Conservation (phyloP, 257 asterid species). For the Datura wrightii region DNA sequence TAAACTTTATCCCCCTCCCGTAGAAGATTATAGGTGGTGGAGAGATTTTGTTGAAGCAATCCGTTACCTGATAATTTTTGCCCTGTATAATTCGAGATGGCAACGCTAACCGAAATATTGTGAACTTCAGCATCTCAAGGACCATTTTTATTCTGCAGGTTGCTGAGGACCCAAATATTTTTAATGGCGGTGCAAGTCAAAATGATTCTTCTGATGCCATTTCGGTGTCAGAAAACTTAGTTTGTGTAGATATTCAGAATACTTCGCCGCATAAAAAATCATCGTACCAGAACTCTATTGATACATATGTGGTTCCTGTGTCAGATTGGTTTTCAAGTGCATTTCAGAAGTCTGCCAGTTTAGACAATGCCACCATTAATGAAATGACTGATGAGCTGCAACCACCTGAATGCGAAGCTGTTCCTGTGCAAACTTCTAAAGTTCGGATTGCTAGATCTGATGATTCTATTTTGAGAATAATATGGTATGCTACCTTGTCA, state of each 20-base stretch:
- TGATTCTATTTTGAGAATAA: slow-evolving; percentile 45
- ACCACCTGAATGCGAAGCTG: slow-evolving; percentile 56
- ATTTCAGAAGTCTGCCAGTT: slow-evolving; percentile 60
- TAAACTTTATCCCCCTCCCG: slow-evolving; percentile 13
- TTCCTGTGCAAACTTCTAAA: slow-evolving; percentile 47
- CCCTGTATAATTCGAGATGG: slow-evolving; percentile 11
- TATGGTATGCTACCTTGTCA: slow-evolving; percentile 62
- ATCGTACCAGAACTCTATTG: slow-evolving; percentile 37
- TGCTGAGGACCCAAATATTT: slow-evolving; percentile 38
- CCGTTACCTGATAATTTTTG: background rate
- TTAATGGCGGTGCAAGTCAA: slow-evolving; percentile 42
- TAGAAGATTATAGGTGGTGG: slow-evolving; percentile 17
- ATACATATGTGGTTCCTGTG: slow-evolving; percentile 37
- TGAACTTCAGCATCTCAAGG: background rate
- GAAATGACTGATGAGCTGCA: slow-evolving; percentile 60
- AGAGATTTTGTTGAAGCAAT: slow-evolving; percentile 19
- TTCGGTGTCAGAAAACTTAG: slow-evolving; percentile 41
- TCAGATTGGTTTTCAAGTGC: slow-evolving; percentile 44
- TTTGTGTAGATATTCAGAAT: slow-evolving; percentile 43
- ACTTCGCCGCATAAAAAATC: slow-evolving; percentile 40
- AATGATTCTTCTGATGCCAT: slow-evolving; percentile 40
- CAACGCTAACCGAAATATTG: background rate
- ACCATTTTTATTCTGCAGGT: slow-evolving; percentile 55
- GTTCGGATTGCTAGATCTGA: slow-evolving; percentile 46
- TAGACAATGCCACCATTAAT: slow-evolving; percentile 42